Evolutionary conservation across 768 basidiomycete genomes (phyloP), one percentile per base, ranked within the genome.

Genomic region (Hericium alpestre): DNA sequence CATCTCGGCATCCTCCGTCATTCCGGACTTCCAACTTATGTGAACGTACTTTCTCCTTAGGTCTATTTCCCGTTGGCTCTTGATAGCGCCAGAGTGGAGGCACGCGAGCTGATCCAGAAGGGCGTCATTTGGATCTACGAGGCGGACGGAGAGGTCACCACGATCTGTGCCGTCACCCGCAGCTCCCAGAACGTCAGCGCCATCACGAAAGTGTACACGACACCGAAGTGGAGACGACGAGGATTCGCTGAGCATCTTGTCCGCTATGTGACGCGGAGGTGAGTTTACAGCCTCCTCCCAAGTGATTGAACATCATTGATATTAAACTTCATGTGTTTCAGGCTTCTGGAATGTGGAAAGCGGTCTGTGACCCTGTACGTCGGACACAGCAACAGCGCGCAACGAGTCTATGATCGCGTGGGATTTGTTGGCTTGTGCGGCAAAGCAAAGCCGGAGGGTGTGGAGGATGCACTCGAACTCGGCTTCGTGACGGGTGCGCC

Each of bases 131-230:
- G 80, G 79, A 67, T 83, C 23, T 79, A 77, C 63, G 77, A 78
- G 53, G 70, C 71, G 18, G 58, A 65, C 11, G 69, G 70, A 1
- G 68, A 72, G 52, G 65, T 78, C 52, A 72, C 79, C 4, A 76
- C 75, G 18, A 75, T 83, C 43, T 81, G 79, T 49, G 81, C 81
- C 15, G 79, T 77, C 20, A 78, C 81, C n/a, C 76, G 80, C n/a
- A 72, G 72, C 53, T 78, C 76, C 12, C 65, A 71, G 56, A 70
- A 68, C 11, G 76, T 80, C 22, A 74, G 77, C 13, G 79, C 78
- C 2, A 79, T 82, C 61, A 80, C 80, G 8, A 83, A 82, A 65
- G 80, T 82, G 1, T 80, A 77, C 64, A 83, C 81, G 18, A 72
- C 73, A 37, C 70, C 73, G 0, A 62, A 63, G 23, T 79, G 72